Evolutionary conservation across 441 rosid species (phyloP), one percentile per base, ranked within the genome.

Genomic region (Flueggea neowawraea): DNA sequence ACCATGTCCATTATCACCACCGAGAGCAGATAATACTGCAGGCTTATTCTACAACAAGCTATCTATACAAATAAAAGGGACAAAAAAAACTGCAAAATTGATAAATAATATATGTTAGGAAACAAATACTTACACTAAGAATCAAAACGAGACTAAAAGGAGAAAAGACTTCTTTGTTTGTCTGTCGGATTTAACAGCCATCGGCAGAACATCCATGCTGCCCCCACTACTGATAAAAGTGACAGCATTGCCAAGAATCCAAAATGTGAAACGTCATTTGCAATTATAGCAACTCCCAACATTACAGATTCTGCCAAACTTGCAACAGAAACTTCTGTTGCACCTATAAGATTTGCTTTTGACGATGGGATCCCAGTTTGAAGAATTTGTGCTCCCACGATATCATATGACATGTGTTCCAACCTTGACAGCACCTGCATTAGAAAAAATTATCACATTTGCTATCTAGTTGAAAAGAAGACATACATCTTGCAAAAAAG

Each of bases 361-460:
- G 93, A 84, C 8, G 93, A 83, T 44, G 98, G 96, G 57, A 84
- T 88, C 45, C 96, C 97, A 0, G 96, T 88, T 74, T 93, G 98
- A 65, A 93, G 97, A 67, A 93, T 93, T 78, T 90, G 98, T n/a
- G 90, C 89, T 50, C 96, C 96, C 13, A 90, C 85, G 41, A 90
- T 76, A 49, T 88, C 97, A 17, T 87, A 90, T 36, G 96, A 84
- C 97, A 90, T 88, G 73, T 93, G 91, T 43, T n/a, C 97, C 66
- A 93, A 78, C 76, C 98, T 85, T 50, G 97, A 93, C 9, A 90
- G 64, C 45, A 93, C 92, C 96, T 93, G 80, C 73, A 66, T 13
- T 36, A 3, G 28, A 36, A 5, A 36, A 36, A 36, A 36, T n/a
- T 36, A 3, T 36, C 41, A 36, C 41, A 36, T 36, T 22, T 36